phyloP scores from a whole-genome alignment of 2,329 filamentous ascomycete genomes.

The Diplodia sapinea region DNA sequence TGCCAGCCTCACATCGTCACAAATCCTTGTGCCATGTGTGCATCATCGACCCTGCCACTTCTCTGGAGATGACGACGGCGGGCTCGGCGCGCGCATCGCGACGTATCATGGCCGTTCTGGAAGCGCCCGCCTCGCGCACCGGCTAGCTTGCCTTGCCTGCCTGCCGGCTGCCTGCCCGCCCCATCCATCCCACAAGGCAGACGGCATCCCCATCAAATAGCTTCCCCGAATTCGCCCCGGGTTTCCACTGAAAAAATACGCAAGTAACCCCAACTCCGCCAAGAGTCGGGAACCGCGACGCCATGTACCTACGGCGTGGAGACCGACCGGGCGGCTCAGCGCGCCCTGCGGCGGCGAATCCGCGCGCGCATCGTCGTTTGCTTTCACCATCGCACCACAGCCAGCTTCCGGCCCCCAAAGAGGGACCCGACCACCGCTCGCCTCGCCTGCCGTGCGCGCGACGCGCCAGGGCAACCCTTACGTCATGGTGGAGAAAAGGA shows the following conservation, averaged over 20 bases:
- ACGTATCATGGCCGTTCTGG: constrained; percentile 23
- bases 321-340: neutral
- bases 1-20: neutral
- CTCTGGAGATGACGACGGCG: neutral
- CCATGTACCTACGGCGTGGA: neutral
- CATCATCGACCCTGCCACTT: neutral
- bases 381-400: neutral
- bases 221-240: constrained; percentile 2
- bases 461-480: neutral
- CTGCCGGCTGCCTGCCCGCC: neutral
- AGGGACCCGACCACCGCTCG: neutral
- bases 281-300: neutral
- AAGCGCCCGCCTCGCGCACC: constrained; percentile 17
- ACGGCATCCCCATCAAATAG: neutral
- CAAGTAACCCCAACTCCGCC: neutral
- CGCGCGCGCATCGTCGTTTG: constrained; percentile 3
- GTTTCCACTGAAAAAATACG: neutral
- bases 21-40: neutral
- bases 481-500: constrained; percentile 12
- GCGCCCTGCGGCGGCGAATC: constrained; percentile 13
- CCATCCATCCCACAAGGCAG: neutral
- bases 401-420: constrained; percentile 1
- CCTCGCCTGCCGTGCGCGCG: neutral
- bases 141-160: neutral
- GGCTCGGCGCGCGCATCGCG: constrained; percentile 16